Conservation (phyloP, 2,329 filamentous ascomycete genomes). For the Chlorencoelia australis region DNA sequence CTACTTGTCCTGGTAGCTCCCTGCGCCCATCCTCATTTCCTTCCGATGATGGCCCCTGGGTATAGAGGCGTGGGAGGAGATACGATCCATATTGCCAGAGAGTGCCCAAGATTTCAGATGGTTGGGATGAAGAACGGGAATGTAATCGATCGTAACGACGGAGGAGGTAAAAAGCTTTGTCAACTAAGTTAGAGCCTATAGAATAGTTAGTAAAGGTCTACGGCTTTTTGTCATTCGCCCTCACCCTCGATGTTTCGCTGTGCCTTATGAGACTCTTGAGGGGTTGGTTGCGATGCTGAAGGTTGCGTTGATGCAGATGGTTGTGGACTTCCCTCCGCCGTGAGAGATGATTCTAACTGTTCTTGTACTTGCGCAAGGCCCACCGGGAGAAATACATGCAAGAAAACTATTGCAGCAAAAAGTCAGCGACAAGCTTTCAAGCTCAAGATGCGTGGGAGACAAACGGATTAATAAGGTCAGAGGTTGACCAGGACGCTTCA, state of each 20-base stretch:
- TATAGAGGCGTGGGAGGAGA: conserved; percentile 52
- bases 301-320: conserved; percentile 21
- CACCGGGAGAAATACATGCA: conserved; percentile 18
- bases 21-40: conserved; percentile 15
- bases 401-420: conserved; percentile 17
- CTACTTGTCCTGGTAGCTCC: conserved; percentile 41
- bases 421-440: conserved; percentile 4
- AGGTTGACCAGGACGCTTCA: conserved; percentile 23
- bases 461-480: conserved; percentile 26
- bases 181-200: conserved; percentile 26
- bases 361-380: conserved; percentile 16
- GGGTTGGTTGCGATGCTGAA: conserved; percentile 18
- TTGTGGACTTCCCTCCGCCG: conserved; percentile 17
- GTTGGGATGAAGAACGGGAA: conserved; percentile 31
- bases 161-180: conserved; percentile 28
- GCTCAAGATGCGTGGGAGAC: conserved; percentile 8
- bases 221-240: neutral
- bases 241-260: conserved; percentile 19
- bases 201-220: conserved; percentile 13
- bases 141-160: conserved; percentile 23
- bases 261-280: conserved; percentile 16
- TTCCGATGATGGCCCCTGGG: conserved; percentile 43
- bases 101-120: conserved; percentile 46
- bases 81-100: conserved; percentile 51
- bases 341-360: conserved; percentile 13